These are phyloP conservation scores for Trichosporon sp. DNA, from an alignment of 1,284 basidiomycete genomes.

Conservation along the genomic window DNA sequence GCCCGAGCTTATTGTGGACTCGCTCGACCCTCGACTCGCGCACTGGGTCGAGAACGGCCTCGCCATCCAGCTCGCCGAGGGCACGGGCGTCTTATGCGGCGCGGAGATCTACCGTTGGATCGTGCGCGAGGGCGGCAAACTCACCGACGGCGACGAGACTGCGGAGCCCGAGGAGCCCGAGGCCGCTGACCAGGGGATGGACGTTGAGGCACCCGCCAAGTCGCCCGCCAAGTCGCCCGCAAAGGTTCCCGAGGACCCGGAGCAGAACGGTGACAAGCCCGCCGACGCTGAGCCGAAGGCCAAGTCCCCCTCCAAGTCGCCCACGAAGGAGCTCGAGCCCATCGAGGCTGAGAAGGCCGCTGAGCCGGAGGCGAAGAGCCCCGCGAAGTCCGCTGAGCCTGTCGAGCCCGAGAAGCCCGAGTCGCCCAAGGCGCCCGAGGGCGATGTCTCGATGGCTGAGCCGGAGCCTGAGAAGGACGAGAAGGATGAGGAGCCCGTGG, in stretches of 20 bases:
- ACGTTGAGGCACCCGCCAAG: constrained; percentile 3
- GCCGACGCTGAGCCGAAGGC: constrained; percentile 19
- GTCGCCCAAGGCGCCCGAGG: constrained; percentile 18
- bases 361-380: neutral
- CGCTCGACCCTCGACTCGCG: constrained; percentile 22
- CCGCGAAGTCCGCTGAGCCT: neutral
- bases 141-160: constrained; percentile 4
- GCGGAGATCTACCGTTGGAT: constrained; percentile 26
- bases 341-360: neutral
- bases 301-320: constrained; percentile 19
- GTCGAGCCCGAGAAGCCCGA: neutral
- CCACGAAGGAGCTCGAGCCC: neutral
- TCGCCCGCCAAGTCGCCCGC: neutral
- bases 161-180: neutral
- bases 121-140: constrained; percentile 16
- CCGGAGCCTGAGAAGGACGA: neutral
- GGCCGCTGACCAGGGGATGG: constrained; percentile 5
- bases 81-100: constrained; percentile 19
- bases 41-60: constrained; percentile 28
- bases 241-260: constrained; percentile 13
- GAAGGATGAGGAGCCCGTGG: neutral
- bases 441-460: constrained; percentile 10
- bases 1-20: constrained; percentile 11
- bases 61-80: constrained; percentile 23
- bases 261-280: constrained; percentile 24